Conservation (phyloP, 257 asterid species). For the Jacaranda copaia region DNA sequence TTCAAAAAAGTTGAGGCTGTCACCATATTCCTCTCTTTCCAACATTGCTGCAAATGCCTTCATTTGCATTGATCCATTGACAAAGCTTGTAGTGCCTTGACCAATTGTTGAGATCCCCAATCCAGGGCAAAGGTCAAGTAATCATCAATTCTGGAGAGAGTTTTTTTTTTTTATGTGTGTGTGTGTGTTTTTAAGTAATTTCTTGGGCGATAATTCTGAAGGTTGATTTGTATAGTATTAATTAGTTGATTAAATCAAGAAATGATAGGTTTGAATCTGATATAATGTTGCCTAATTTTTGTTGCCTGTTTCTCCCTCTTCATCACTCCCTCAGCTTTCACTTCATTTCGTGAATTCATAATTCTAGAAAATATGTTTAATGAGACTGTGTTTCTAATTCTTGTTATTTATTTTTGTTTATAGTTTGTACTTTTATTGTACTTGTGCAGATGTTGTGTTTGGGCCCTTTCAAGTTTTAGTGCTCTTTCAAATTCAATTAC, state of each 20-base stretch:
- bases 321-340: conserved; percentile 28
- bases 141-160: too few species aligned
- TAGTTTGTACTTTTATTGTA: background rate
- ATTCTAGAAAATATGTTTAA: background rate
- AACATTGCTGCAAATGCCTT: too few species aligned
- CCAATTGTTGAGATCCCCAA: too few species aligned
- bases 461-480: conserved; percentile 10
- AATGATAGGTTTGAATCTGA: conserved; percentile 22
- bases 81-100: too few species aligned
- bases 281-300: conserved; percentile 18
- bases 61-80: too few species aligned
- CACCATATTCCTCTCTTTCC: too few species aligned
- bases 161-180: too few species aligned
- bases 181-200: background rate
- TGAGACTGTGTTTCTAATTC: background rate
- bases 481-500: too few species aligned
- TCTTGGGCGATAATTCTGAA: background rate
- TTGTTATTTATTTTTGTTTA: background rate
- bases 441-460: conserved; percentile 40
- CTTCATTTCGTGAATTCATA: conserved; percentile 2
- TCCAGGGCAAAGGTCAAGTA: background rate
- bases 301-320: conserved; percentile 26
- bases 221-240: background rate
- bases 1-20: too few species aligned
- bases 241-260: background rate